Base-by-base conservation (phyloP, 352 stramenopile genomes). In the Phytophthora tubulina region DNA sequence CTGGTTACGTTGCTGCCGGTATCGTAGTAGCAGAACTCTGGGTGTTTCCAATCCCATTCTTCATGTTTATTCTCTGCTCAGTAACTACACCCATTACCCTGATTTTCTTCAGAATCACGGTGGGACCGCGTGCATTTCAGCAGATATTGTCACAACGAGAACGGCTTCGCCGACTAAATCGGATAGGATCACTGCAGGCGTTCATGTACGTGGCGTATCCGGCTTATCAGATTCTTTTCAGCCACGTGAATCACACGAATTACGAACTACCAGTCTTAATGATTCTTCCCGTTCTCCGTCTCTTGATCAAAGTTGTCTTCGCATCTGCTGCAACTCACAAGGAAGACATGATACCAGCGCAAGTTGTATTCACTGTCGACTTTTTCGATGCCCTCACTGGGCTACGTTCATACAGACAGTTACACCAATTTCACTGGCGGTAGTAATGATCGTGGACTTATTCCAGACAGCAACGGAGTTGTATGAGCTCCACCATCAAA, bases 31-130 rank as follows among this genome's bases (percentile, higher is more conserved):
- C 55, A 13, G 33, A 50, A n/a, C 2, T 60, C 0, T 76, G 69
- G 69, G 69, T 68, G 0, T 72, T 76, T 56, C 69, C 69, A 1
- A 50, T 76, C 6, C 69, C 63, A 2, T 72, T 76, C 53, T 75
- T 67, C 33, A 69, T 72, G 49, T 31, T 55, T 27, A 42, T 55
- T 6, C 15, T 76, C 3, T 50, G 41, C 17, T 9, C 44, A 14
- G 46, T 64, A 2, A 65, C 41, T 6, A 51, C 53, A 31, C 14
- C 39, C 2, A 38, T 68, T 6, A 3, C 65, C 17, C 11, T 63
- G 3, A 11, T 48, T 13, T 61, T 33, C 21, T n/a, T 74, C 10
- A 30, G 51, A 14, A 14, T 65, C 14, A 15, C 65, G 3, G 48
- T 74, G n/a, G 67, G 60, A n/a, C 21, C 21, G 1, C 21, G 33